Evolutionary conservation across 2,329 filamentous ascomycete species (phyloP).

Genomic region (Setomelanomma holmii): DNA sequence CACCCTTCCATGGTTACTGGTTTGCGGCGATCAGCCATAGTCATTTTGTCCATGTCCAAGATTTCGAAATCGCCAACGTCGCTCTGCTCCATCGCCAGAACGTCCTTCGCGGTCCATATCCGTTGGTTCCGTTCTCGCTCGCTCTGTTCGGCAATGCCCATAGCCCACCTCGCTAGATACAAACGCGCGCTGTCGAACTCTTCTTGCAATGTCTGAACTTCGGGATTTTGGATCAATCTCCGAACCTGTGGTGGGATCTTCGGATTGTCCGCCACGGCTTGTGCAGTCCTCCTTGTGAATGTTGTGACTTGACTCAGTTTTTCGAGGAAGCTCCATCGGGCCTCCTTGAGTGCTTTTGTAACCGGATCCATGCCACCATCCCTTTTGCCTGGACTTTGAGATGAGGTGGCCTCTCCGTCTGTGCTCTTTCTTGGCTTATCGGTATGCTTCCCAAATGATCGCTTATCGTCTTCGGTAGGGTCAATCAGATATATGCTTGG

Average conservation of each 20-base stretch:
- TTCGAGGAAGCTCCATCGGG: constrained; percentile 94
- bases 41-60: constrained; percentile 78
- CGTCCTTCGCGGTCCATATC: constrained; percentile 92
- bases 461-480: constrained; percentile 81
- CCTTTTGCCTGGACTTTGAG: constrained; percentile 44
- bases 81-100: constrained; percentile 91
- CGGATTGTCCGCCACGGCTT: constrained; percentile 90
- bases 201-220: constrained; percentile 93
- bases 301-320: constrained; percentile 97
- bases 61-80: constrained; percentile 97
- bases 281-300: constrained; percentile 89
- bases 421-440: constrained; percentile 50
- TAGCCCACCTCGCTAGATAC: constrained; percentile 95
- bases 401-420: constrained; percentile 36
- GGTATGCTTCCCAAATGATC: constrained; percentile 75
- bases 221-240: constrained; percentile 84
- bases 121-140: constrained; percentile 84
- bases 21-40: constrained; percentile 77
- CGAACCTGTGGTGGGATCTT: constrained; percentile 88
- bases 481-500: constrained; percentile 91
- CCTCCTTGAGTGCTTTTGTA: constrained; percentile 91
- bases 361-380: constrained; percentile 90
- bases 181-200: constrained; percentile 96
- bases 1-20: constrained; percentile 84
- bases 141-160: constrained; percentile 97